Percentiles rank a stretch among this genome's conserved stretches.
Conservation (phyloP, 176 grass and related monocot genomes). For the Rhynchospora breviuscula region DNA sequence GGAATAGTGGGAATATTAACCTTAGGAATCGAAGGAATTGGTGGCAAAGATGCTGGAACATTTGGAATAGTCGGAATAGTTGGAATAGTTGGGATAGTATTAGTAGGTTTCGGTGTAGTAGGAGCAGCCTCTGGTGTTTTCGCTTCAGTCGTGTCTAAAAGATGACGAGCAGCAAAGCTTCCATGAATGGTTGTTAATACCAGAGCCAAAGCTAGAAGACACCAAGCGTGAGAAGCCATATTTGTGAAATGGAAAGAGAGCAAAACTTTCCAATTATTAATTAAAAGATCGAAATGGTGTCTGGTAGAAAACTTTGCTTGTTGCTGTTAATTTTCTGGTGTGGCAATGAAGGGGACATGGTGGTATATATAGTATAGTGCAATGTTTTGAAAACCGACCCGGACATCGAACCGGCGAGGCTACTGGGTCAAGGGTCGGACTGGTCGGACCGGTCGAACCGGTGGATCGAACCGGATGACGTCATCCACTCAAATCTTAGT, state of each 20-base stretch:
- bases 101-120: conserved; percentile 28
- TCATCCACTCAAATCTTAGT: too few species aligned
- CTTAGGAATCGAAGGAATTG: conserved; percentile 29
- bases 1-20: background rate
- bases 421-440: too few species aligned
- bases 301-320: background rate
- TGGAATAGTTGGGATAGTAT: conserved; percentile 37
- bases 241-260: conserved; percentile 1
- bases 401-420: too few species aligned
- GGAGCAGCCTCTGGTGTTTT: conserved; percentile 35
- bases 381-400: too few species aligned
- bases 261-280: background rate
- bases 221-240: conserved; percentile 47
- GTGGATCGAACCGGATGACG: too few species aligned
- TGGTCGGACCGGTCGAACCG: too few species aligned
- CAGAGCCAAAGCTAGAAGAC: conserved; percentile 42
- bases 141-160: conserved; percentile 49
- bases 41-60: conserved; percentile 32
- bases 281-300: too few species aligned
- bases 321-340: background rate
- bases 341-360: background rate
- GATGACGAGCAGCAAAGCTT: conserved; percentile 43
- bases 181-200: conserved; percentile 38
- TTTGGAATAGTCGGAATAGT: conserved; percentile 37
- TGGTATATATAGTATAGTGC: background rate